Evolutionary conservation across 2,329 filamentous ascomycete species (phyloP).

Genomic region (Endothia cerciana): DNA sequence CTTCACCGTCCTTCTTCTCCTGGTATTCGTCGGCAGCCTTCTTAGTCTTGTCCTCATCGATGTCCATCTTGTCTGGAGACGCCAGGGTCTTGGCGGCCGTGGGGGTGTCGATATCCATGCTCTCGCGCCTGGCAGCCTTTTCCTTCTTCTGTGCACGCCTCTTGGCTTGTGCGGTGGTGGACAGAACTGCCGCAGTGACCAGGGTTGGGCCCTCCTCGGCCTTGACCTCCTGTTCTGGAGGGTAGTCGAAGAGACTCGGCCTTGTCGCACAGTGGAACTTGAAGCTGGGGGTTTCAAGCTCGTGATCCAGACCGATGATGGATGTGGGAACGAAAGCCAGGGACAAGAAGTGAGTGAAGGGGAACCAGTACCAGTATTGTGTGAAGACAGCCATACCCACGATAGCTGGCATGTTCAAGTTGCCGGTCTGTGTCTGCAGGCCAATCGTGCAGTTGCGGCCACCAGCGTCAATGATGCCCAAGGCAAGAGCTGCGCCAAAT

Average conservation of each 20-base stretch:
- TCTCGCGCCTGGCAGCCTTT: constrained; percentile 83
- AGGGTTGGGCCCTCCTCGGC: constrained; percentile 89
- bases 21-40: constrained; percentile 54
- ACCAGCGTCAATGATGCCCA: constrained; percentile 97
- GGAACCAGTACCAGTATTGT: constrained; percentile 99
- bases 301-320: constrained; percentile 91
- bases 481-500: constrained; percentile 89
- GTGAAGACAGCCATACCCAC: constrained; percentile 98
- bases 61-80: constrained; percentile 82
- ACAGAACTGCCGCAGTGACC: constrained; percentile 93
- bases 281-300: constrained; percentile 90
- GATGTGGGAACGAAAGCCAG: constrained; percentile 96
- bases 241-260: constrained; percentile 96
- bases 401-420: constrained; percentile 97
- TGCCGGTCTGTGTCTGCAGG: constrained; percentile 95
- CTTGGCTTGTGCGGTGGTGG: constrained; percentile 96
- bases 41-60: constrained; percentile 67
- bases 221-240: constrained; percentile 95
- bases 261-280: constrained; percentile 95
- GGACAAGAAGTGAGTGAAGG: constrained; percentile 94
- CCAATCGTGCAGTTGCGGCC: constrained; percentile 98
- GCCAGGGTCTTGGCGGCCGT: constrained; percentile 66
- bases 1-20: constrained; percentile 65
- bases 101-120: constrained; percentile 91
- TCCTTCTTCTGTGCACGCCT: constrained; percentile 94